A percentile compares a stretch with the other conserved stretches of the same genome.
phyloP scores from a whole-genome alignment of 352 stramenopile species.

The Globisporangium radiosum region DNA sequence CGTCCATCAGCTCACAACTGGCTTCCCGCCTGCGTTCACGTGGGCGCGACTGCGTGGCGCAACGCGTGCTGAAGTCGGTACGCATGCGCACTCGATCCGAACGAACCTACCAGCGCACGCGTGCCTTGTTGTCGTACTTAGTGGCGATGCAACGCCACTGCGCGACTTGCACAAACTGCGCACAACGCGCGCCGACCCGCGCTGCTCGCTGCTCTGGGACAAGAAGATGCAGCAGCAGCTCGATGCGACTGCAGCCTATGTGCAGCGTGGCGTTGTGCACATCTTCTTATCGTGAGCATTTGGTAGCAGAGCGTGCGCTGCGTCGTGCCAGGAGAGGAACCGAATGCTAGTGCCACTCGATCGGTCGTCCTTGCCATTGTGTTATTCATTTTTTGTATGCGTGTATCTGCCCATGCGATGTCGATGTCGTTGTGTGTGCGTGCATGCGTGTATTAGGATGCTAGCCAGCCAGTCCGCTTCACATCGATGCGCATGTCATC shows the following conservation, averaged over 20 bases:
- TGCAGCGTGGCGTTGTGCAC: slow-evolving; percentile 63
- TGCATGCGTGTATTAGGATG: too few species aligned
- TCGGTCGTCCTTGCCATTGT: too few species aligned
- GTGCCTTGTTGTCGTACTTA: slow-evolving; percentile 53
- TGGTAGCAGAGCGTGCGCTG: neutral
- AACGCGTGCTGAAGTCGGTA: slow-evolving; percentile 34
- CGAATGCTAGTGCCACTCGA: too few species aligned
- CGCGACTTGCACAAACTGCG: slow-evolving; percentile 73
- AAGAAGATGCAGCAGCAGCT: slow-evolving; percentile 59
- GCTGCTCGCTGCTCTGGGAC: slow-evolving; percentile 74
- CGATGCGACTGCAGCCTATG: slow-evolving; percentile 30
- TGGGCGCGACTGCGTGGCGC: slow-evolving; percentile 55
- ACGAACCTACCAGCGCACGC: slow-evolving; percentile 41
- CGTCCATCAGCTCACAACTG: slow-evolving; percentile 75
- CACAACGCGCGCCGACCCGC: slow-evolving; percentile 65
- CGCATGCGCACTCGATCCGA: slow-evolving; percentile 29
- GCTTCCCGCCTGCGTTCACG: slow-evolving; percentile 73
- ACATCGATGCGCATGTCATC: too few species aligned
- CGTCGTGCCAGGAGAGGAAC: too few species aligned
- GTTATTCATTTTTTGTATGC: too few species aligned
- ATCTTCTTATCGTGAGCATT: slow-evolving; percentile 42
- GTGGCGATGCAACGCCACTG: slow-evolving; percentile 42
- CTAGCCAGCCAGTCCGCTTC: too few species aligned
- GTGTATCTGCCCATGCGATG: too few species aligned
- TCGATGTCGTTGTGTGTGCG: too few species aligned